phyloP scores from a whole-genome alignment of 495 filamentous ascomycete species.

The Penicillium cinerascens region DNA sequence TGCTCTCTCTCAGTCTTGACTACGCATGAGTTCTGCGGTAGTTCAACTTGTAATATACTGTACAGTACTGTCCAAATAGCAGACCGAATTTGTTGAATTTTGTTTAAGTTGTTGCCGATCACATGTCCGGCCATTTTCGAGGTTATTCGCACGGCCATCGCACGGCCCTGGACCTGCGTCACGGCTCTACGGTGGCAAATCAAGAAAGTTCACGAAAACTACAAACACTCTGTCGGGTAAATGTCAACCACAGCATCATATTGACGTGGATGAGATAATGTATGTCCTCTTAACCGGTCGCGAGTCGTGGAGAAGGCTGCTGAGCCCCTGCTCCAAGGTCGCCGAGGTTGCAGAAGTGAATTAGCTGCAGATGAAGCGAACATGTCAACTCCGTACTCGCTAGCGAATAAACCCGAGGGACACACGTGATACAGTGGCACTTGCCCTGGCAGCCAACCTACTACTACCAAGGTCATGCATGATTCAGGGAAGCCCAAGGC shows the following conservation, averaged over 20 bases:
- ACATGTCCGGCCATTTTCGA: not conserved
- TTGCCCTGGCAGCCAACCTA: no score
- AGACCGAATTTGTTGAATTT: not conserved
- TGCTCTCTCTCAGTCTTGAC: no score
- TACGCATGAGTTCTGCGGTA: no score
- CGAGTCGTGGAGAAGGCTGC: not conserved
- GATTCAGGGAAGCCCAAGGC: no score
- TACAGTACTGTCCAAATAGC: no score
- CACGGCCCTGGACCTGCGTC: not conserved
- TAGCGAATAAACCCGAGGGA: no score
- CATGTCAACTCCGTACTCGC: no score
- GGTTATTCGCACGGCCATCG: not conserved
- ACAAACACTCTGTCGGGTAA: not conserved
- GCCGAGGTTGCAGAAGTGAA: not conserved
- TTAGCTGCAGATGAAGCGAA: no score
- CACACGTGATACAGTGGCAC: not conserved
- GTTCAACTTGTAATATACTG: no score
- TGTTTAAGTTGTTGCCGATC: not conserved
- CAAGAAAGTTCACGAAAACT: not conserved
- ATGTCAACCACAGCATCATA: not conserved
- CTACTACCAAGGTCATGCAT: no score
- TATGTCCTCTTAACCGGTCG: not conserved
- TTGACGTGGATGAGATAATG: not conserved
- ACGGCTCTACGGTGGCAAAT: not conserved
- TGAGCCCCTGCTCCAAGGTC: no score